Evolutionary conservation across 345 rosid genomes (phyloP).

Genomic region (Carallia pectinifolia): DNA sequence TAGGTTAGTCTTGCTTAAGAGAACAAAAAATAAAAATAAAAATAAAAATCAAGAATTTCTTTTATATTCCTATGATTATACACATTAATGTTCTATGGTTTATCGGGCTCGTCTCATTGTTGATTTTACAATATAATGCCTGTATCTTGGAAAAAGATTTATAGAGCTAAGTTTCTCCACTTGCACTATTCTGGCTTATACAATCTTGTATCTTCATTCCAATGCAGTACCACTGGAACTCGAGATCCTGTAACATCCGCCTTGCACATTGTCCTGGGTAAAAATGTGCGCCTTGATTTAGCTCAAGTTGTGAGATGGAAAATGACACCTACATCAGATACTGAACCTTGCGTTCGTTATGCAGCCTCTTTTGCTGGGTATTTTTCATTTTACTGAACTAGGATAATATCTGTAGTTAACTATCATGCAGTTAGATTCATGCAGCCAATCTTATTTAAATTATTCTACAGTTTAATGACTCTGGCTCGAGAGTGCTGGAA

Average conservation of each 20-base stretch:
- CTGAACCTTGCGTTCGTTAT: conserved; percentile 82
- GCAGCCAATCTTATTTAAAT: background rate
- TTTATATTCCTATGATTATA: background rate
- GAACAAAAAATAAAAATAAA: no score
- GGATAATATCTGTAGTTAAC: no score
- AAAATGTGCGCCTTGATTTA: conserved; percentile 69
- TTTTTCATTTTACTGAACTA: conserved; percentile 19
- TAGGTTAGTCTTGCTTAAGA: no score
- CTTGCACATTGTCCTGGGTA: conserved; percentile 80
- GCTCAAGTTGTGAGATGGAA: conserved; percentile 99
- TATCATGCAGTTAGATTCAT: no score
- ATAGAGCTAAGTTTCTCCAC: background rate
- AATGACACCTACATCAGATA: conserved; percentile 48
- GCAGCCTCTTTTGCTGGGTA: conserved; percentile 99
- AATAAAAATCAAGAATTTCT: background rate
- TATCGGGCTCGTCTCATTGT: background rate
- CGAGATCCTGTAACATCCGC: conserved; percentile 95
- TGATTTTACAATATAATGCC: no score
- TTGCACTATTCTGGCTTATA: background rate
- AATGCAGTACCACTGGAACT: conserved; percentile 86
- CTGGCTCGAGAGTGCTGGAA: background rate
- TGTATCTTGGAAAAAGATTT: background rate
- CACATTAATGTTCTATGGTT: background rate
- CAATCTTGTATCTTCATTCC: background rate
- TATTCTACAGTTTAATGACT: background rate